Percentiles rank a stretch among this genome's conserved stretches.
Conservation (phyloP, 257 asterid species). For the Nicotiana benthamiana region DNA sequence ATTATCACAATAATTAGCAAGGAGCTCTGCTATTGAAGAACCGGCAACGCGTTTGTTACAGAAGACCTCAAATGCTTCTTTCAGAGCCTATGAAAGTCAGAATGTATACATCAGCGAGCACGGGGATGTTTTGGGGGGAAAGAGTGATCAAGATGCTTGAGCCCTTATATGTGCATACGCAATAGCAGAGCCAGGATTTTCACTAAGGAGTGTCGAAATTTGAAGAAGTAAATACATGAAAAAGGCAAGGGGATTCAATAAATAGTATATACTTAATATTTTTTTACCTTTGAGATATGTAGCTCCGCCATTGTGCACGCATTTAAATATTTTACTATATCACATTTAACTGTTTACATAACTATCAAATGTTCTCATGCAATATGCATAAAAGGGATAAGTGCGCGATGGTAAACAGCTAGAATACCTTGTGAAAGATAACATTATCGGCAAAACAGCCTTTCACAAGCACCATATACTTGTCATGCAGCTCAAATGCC, state of each 20-base stretch:
- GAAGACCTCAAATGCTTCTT: conserved; percentile 47
- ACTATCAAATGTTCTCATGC: neutral
- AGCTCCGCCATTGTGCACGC: no score
- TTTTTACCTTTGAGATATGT: no score
- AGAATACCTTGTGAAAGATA: conserved; percentile 38
- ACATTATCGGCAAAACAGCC: conserved; percentile 30
- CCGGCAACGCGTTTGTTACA: conserved; percentile 41
- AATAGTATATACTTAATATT: no score
- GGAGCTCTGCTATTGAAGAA: conserved; percentile 34
- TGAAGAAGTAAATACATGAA: no score
- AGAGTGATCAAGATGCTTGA: neutral
- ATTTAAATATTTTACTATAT: no score
- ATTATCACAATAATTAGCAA: conserved; percentile 45
- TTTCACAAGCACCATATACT: conserved; percentile 29
- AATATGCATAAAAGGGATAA: neutral
- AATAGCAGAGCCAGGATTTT: no score
- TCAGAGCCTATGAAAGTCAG: conserved; percentile 29
- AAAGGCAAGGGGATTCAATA: no score
- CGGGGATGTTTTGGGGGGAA: neutral
- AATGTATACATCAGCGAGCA: neutral
- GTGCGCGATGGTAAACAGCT: neutral
- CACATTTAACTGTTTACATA: neutral
- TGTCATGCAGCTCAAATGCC: conserved; percentile 40
- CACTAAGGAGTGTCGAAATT: no score
- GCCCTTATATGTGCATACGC: neutral